phyloP scores from a whole-genome alignment of 352 stramenopile species.

The Pythium chondricola region DNA sequence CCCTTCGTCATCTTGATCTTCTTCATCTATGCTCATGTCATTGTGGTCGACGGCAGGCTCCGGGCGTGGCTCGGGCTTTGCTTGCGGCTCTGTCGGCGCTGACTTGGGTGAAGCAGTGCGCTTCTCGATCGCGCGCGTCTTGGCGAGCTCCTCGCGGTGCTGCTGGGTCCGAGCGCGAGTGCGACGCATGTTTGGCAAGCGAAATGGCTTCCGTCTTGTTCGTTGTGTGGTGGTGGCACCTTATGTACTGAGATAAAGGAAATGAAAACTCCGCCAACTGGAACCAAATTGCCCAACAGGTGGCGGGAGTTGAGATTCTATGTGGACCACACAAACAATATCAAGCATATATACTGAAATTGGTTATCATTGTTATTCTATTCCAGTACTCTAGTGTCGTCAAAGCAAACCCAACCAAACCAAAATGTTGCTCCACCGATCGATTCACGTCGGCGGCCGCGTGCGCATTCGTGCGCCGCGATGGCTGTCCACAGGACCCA shows the following conservation, averaged over 20 bases:
- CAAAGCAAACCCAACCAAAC: too few species aligned
- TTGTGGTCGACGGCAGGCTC: neutral
- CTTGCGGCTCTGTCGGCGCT: too few species aligned
- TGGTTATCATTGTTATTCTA: too few species aligned
- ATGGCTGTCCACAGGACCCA: too few species aligned
- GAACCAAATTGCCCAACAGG: neutral
- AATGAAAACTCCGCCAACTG: neutral
- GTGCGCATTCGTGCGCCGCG: too few species aligned
- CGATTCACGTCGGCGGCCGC: too few species aligned
- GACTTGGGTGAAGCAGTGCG: too few species aligned
- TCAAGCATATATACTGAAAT: too few species aligned
- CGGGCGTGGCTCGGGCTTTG: neutral
- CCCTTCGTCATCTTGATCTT: slow-evolving; percentile 1
- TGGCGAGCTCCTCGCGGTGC: slow-evolving; percentile 11
- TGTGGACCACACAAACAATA: neutral
- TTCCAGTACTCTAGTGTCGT: too few species aligned
- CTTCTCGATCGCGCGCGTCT: neutral
- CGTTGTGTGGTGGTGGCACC: too few species aligned
- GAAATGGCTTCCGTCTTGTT: neutral
- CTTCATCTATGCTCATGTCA: neutral
- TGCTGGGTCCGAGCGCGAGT: slow-evolving; percentile 18
- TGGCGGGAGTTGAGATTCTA: neutral
- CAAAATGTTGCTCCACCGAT: too few species aligned
- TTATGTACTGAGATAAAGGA: too few species aligned
- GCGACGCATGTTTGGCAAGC: slow-evolving; percentile 2